These are phyloP conservation scores for Gossypium armourianum DNA, from an alignment of 441 rosid species.

Conservation along the genomic window DNA sequence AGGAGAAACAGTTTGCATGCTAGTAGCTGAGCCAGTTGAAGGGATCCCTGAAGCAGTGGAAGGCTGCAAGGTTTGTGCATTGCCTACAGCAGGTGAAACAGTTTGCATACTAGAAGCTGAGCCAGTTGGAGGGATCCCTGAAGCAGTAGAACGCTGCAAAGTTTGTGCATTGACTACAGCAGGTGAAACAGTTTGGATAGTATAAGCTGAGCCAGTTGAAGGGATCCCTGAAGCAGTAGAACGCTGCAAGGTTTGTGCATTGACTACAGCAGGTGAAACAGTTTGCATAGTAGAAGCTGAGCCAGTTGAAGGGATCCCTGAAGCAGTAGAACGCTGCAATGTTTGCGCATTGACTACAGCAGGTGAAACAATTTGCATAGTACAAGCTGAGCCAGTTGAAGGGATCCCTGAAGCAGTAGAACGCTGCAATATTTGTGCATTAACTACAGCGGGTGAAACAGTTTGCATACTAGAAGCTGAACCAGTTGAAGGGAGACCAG, in stretches of 20 bases:
- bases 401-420: background rate
- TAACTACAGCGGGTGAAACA: background rate
- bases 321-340: slow-evolving; percentile 20
- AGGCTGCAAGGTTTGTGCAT: slow-evolving; percentile 11
- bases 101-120: slow-evolving; percentile 16
- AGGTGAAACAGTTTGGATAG: background rate
- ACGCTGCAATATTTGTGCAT: background rate
- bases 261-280: background rate
- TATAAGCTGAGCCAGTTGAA: background rate
- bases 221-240: background rate
- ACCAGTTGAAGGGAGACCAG: slow-evolving; percentile 22
- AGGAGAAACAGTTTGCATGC: slow-evolving; percentile 18
- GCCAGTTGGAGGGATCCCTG: slow-evolving; percentile 32
- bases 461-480: slow-evolving; percentile 14
- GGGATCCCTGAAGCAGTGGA: slow-evolving; percentile 25
- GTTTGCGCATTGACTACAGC: background rate
- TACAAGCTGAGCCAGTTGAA: background rate
- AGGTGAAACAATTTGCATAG: slow-evolving; percentile 27
- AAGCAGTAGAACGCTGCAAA: slow-evolving; percentile 24
- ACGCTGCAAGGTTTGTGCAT: background rate
- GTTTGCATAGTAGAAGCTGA: background rate
- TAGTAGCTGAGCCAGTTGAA: slow-evolving; percentile 16
- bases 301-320: slow-evolving; percentile 4
- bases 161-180: background rate
- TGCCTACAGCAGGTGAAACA: background rate